Base-by-base conservation (phyloP, 257 asterid species). In the Voacanga thouarsii region DNA sequence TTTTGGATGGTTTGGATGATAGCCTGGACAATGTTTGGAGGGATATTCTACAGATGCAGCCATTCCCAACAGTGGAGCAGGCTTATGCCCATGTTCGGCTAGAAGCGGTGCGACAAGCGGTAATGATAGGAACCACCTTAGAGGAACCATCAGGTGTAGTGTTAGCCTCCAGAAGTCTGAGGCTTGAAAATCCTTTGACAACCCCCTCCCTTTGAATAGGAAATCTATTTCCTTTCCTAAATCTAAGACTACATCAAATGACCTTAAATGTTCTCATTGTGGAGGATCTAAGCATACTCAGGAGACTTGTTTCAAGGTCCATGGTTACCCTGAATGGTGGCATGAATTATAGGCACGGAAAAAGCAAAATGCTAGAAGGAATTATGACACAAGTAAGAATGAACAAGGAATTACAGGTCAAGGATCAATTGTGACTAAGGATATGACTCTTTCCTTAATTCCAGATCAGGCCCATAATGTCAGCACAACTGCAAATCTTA, bases 251-350 rank as follows among this genome's bases (percentile, higher is more conserved):
- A 33, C 37, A 33, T 33, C 37, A 1, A 33, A 33, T 33, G 37
- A 33, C 1, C 37, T 33, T 1, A 33, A 33, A 33, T 69, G 71
- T 16, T 10, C 81, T 12, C 59, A 77, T 11, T 69, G 49, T 53
- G 61, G 61, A 19, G 55, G 55, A 5, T 0, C 44, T 1, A 78
- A 70, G 0, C 76, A 55, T 1, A 66, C 49, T 12, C 5, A 4
- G 12, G 61, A 69, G 19, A 69, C 43, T 11, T 49, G 64, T 11
- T 61, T 76, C 74, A n/a, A 64, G 5, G 9, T 77, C 1, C 63
- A 66, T 63, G 41, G 55, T 12, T 64, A 65, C 30, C 80, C 80
- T 30, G 23, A 77, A 0, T 77, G 66, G 80, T 78, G 72, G 77
- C 21, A 71, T 56, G 81, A 71, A 19, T 11, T 71, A 23, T 18